Conservation (phyloP, 2,329 filamentous ascomycete genomes). For the Fusarium sarcochroum region DNA sequence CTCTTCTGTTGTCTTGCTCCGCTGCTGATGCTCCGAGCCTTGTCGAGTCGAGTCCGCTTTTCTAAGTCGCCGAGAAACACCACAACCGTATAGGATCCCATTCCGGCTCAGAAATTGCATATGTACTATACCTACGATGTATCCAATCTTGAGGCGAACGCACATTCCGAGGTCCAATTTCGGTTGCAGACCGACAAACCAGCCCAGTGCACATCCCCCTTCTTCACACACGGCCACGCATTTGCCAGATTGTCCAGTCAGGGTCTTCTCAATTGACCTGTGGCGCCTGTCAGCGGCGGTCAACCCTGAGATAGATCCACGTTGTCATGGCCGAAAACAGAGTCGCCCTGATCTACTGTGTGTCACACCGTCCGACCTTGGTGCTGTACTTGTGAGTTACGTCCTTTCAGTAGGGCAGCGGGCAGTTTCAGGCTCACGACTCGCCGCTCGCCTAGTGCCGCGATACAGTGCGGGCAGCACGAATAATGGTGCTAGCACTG, state of each 20-base stretch:
- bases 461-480: conserved; percentile 4
- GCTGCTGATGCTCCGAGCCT: conserved; percentile 33
- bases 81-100: conserved; percentile 38
- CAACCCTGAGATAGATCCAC: conserved; percentile 39
- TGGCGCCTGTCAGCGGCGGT: conserved; percentile 41
- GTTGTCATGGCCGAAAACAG: conserved; percentile 35
- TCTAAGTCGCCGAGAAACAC: conserved; percentile 16
- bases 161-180: conserved; percentile 43
- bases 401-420: background rate
- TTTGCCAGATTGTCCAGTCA: conserved; percentile 27
- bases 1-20: conserved; percentile 17
- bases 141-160: conserved; percentile 23
- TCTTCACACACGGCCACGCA: conserved; percentile 29
- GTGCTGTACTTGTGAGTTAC: background rate
- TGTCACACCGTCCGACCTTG: conserved; percentile 34
- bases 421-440: conserved; percentile 19
- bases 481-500: conserved; percentile 16
- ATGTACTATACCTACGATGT: conserved; percentile 8
- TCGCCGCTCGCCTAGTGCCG: conserved; percentile 9
- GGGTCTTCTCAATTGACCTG: conserved; percentile 31
- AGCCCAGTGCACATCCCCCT: conserved; percentile 14
- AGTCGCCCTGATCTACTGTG: conserved; percentile 32
- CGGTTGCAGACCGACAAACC: conserved; percentile 34
- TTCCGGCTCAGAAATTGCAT: conserved; percentile 26
- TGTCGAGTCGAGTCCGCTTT: conserved; percentile 32